A percentile compares a stretch with the other conserved stretches of the same genome.
Conservation (phyloP, 2,329 filamentous ascomycete species). For the Fusarium sp. region DNA sequence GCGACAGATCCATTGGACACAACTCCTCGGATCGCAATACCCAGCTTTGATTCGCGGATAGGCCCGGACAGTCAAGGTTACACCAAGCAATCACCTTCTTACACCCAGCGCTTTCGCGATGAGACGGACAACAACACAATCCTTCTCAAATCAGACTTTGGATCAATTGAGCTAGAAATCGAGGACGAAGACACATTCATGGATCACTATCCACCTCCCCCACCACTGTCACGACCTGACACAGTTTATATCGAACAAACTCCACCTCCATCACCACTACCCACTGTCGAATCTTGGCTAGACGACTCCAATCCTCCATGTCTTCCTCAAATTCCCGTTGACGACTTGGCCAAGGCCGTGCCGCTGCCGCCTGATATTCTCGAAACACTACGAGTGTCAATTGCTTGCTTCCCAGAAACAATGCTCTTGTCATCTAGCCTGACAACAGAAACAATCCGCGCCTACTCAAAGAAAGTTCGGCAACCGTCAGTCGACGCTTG, state of each 20-base stretch:
- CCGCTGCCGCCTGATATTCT: conserved; percentile 63
- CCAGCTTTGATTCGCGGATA: conserved; percentile 13
- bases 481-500: conserved; percentile 47
- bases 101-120: conserved; percentile 25
- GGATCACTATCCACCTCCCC: conserved; percentile 2
- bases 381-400: conserved; percentile 63
- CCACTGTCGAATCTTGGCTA: conserved; percentile 50
- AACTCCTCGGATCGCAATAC: conserved; percentile 14
- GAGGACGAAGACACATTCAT: conserved; percentile 33
- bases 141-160: conserved; percentile 32
- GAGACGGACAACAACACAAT: conserved; percentile 32
- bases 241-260: conserved; percentile 46
- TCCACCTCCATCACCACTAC: conserved; percentile 47
- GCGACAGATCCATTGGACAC: conserved; percentile 13
- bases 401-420: conserved; percentile 67
- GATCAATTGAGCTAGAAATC: conserved; percentile 29
- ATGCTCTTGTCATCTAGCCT: conserved; percentile 65
- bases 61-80: conserved; percentile 12
- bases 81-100: conserved; percentile 9
- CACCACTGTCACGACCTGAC: conserved; percentile 21
- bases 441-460: conserved; percentile 66
- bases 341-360: conserved; percentile 52
- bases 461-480: conserved; percentile 62
- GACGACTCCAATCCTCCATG: conserved; percentile 45
- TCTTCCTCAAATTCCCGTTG: conserved; percentile 42